phyloP scores from a whole-genome alignment of 805 yeast genomes.

The Lipomyces sp. region DNA sequence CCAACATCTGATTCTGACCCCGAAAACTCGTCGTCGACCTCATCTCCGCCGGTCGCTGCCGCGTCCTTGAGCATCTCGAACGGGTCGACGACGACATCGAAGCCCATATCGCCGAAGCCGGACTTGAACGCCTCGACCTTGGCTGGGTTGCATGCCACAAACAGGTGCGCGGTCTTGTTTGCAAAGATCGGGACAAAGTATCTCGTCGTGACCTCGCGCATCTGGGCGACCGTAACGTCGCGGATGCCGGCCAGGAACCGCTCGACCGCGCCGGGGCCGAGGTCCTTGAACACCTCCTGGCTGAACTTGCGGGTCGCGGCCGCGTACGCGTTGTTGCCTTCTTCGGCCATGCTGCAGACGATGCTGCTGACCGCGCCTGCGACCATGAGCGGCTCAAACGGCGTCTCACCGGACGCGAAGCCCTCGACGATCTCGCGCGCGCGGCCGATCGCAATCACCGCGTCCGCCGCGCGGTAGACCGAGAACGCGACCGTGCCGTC shows the following conservation, averaged over 20 bases:
- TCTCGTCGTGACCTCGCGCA: conserved; percentile 45
- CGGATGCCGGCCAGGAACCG: conserved; percentile 53
- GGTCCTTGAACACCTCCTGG: conserved; percentile 61
- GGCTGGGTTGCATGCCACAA: conserved; percentile 70
- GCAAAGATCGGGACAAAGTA: conserved; percentile 68
- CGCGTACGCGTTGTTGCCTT: conserved; percentile 59
- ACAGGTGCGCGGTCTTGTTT: conserved; percentile 53
- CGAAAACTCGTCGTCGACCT: conserved; percentile 30
- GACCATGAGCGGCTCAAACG: conserved; percentile 57
- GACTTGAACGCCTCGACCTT: conserved; percentile 48
- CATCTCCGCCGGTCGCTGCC: conserved; percentile 32
- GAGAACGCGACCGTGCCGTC: conserved; percentile 62
- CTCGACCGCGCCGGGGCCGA: conserved; percentile 65
- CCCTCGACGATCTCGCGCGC: conserved; percentile 51
- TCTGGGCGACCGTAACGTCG: conserved; percentile 50
- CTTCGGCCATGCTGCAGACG: conserved; percentile 66
- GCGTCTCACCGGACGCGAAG: conserved; percentile 51
- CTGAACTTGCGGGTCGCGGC: conserved; percentile 66
- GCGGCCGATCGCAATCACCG: conserved; percentile 49
- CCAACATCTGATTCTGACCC: conserved; percentile 34
- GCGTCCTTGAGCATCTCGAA: conserved; percentile 38
- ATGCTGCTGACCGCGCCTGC: conserved; percentile 74
- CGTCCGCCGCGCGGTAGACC: conserved; percentile 82
- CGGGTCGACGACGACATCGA: conserved; percentile 56
- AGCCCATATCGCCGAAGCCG: conserved; percentile 56